Conservation (phyloP, 495 filamentous ascomycete species). For the Tuber borchii region DNA sequence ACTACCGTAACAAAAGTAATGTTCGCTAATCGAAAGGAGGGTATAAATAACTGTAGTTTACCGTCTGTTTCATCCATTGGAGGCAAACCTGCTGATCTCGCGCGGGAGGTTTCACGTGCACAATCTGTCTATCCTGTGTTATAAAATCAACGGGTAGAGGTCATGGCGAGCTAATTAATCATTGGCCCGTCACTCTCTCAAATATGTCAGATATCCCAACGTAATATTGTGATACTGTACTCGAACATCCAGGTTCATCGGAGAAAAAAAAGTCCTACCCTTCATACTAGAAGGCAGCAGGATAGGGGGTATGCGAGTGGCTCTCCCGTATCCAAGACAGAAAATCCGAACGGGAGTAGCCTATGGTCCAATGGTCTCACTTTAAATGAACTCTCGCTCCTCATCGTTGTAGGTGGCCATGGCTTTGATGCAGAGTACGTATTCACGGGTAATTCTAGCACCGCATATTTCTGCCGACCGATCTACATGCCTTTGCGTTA, state of each 20-base stretch:
- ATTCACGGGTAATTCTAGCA: not conserved
- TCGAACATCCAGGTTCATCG: not conserved
- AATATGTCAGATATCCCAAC: not conserved
- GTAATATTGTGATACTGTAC: not conserved
- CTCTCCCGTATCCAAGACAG: not conserved
- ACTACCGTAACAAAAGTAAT: not conserved
- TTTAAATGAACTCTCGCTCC: not conserved
- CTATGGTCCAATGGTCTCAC: not conserved
- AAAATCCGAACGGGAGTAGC: not conserved
- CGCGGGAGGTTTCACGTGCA: not conserved
- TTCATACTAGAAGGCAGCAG: not conserved
- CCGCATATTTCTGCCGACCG: constrained; percentile 2
- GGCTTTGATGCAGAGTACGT: not conserved
- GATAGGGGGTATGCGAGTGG: not conserved
- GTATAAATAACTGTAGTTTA: constrained; percentile 2
- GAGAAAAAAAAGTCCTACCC: not conserved
- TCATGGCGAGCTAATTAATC: not conserved
- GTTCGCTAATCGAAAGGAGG: not conserved
- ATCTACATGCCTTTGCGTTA: not conserved
- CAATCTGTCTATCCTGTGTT: not conserved
- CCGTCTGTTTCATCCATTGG: not conserved
- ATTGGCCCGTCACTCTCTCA: not conserved
- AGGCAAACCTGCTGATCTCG: not conserved
- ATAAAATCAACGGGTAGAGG: not conserved
- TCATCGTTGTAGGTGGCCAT: not conserved